Base-by-base conservation (phyloP, 1,139 yeast species). In the Geotrichum reessii region DNA sequence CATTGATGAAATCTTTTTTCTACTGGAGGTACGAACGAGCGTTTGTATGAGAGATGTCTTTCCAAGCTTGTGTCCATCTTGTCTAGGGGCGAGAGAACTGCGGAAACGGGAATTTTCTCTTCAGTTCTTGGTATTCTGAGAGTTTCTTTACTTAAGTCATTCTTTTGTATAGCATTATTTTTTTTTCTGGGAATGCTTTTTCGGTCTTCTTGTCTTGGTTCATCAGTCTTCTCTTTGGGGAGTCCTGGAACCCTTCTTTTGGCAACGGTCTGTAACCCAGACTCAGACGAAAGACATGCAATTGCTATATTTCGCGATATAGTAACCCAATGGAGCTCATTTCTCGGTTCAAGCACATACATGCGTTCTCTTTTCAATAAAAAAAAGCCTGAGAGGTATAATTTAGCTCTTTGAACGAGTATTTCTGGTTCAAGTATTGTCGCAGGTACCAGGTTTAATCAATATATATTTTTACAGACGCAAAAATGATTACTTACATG, bases 301-400 rank as follows among this genome's bases (percentile, higher is more conserved):
- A 58, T 58, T 58, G 60, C 58, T 47, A 24, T 33, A 33, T 47
- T 40, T 37, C 11, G n/a, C 44, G 48, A 48, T 42, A 28, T 48
- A 46, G 58, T 58, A 58, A 50, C 60, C 51, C 60, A 58, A 58
- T 58, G 60, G 60, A 58, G 60, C 60, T 58, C 60, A 58, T 47
- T 57, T 53, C 56, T 53, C 50, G 55, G 52, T 44, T 56, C 52
- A 52, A 51, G 48, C 56, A 53, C 48, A 25, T 44, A 31, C 52
- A 46, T 53, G 49, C 46, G 50, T 57, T 50, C 28, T 19, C 31
- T 24, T 51, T 31, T 52, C 47, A 12, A n/a, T n/a, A n/a, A n/a
- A n/a, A n/a, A n/a, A 47, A 50, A 57, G 54, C 55, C 53, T 56
- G 40, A 31, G 28, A 53, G 54, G 44, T 47, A 27, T 28, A 17